Evolutionary conservation across 768 basidiomycete genomes (phyloP).

Genomic region (Tulasnella sp.): DNA sequence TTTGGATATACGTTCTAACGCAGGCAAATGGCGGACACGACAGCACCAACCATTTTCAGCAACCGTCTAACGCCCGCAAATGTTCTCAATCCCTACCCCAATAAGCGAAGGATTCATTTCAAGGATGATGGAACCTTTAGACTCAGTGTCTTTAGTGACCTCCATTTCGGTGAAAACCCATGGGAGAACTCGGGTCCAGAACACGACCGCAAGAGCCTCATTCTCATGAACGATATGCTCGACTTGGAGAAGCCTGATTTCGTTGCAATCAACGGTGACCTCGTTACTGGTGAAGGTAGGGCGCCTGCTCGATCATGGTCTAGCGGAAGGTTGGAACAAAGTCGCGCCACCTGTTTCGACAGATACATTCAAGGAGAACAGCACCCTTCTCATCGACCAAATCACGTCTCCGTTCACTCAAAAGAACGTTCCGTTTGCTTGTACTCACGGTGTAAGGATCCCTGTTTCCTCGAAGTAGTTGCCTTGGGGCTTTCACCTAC

Average conservation of each 20-base stretch:
- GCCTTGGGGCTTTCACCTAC: not conserved
- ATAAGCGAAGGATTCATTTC: constrained; percentile 60
- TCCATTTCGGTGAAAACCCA: constrained; percentile 77
- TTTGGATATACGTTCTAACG: not conserved
- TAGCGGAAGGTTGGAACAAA: not conserved
- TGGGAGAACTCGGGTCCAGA: constrained; percentile 61
- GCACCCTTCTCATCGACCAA: constrained; percentile 65
- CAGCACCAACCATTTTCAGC: not conserved
- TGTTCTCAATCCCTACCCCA: constrained; percentile 50
- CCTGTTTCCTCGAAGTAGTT: not conserved
- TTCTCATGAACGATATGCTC: constrained; percentile 61
- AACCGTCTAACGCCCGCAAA: not conserved
- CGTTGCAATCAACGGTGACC: constrained; percentile 72
- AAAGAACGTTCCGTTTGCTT: constrained; percentile 64
- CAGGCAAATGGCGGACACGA: not conserved
- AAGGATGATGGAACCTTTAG: constrained; percentile 65
- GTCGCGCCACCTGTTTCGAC: not conserved
- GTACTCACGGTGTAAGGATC: constrained; percentile 63
- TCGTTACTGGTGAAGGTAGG: constrained; percentile 72
- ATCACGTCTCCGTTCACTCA: constrained; percentile 64
- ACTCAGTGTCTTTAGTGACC: constrained; percentile 71
- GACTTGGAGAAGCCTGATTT: constrained; percentile 66
- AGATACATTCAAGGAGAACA: constrained; percentile 59
- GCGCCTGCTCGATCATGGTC: not conserved
- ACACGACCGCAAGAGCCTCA: constrained; percentile 66